Conservation (phyloP, 2,329 filamentous ascomycete species). For the Ascosphaera pollenicola region DNA sequence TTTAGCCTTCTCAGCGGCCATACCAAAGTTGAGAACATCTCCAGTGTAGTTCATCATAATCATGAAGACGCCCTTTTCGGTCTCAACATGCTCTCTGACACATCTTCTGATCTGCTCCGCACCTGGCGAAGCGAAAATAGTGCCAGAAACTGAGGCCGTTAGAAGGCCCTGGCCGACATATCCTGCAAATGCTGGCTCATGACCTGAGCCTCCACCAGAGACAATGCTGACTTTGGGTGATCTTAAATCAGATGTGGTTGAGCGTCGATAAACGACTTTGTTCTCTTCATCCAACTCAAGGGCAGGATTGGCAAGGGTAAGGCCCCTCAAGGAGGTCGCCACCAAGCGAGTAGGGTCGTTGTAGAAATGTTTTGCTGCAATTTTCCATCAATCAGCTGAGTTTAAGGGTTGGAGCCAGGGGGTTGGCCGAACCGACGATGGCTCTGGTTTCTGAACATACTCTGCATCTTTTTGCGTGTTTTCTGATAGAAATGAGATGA, state of each 20-base stretch:
- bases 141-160: slow-evolving; percentile 62
- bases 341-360: slow-evolving; percentile 64
- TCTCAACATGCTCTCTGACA: slow-evolving; percentile 50
- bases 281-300: slow-evolving; percentile 55
- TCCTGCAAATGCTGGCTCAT: slow-evolving; percentile 70
- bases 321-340: slow-evolving; percentile 48
- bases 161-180: slow-evolving; percentile 70
- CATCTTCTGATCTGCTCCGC: slow-evolving; percentile 64
- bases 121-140: slow-evolving; percentile 63
- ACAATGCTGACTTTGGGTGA: slow-evolving; percentile 53
- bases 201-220: slow-evolving; percentile 72
- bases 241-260: slow-evolving; percentile 22
- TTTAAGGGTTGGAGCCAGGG: neutral
- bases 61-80: slow-evolving; percentile 56
- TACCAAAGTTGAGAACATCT: slow-evolving; percentile 76
- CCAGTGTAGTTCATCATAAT: slow-evolving; percentile 92
- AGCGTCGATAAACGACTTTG: slow-evolving; percentile 65
- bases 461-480: slow-evolving; percentile 18
- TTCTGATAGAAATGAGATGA: no score
- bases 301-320: slow-evolving; percentile 68
- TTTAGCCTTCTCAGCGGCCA: slow-evolving; percentile 80
- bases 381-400: slow-evolving; percentile 1
- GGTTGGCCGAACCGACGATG: neutral
- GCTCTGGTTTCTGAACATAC: slow-evolving; percentile 8
- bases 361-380: slow-evolving; percentile 58